These are phyloP conservation scores for Gyrodon lividus DNA, from an alignment of 768 basidiomycete genomes.

Conservation along the genomic window DNA sequence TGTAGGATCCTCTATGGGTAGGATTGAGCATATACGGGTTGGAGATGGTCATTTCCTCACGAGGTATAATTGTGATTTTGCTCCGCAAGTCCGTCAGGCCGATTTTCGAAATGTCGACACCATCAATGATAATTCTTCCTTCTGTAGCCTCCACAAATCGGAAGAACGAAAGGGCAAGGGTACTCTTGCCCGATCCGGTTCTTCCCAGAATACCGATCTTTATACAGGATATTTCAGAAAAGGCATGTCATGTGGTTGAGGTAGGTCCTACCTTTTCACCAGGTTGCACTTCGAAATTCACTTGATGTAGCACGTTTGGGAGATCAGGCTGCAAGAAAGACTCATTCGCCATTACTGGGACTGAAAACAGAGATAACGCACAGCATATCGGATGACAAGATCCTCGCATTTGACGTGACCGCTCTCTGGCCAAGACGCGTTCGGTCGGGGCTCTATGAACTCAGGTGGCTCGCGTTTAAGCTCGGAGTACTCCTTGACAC, in stretches of 20 bases:
- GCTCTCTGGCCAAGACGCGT: slow-evolving; percentile 71
- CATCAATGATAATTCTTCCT: slow-evolving; percentile 75
- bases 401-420: slow-evolving; percentile 72
- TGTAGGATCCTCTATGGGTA: slow-evolving; percentile 74
- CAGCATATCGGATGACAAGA: slow-evolving; percentile 76
- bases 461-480: slow-evolving; percentile 76
- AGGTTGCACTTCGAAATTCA: slow-evolving; percentile 71
- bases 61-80: slow-evolving; percentile 73
- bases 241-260: neutral
- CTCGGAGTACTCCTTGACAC: slow-evolving; percentile 90
- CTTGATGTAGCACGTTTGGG: slow-evolving; percentile 77
- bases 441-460: slow-evolving; percentile 82
- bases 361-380: slow-evolving; percentile 34
- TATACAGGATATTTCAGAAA: slow-evolving; percentile 2
- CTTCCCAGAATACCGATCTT: slow-evolving; percentile 72
- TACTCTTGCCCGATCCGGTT: slow-evolving; percentile 76
- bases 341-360: neutral
- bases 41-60: slow-evolving; percentile 36
- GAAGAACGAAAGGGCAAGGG: slow-evolving; percentile 83
- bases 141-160: slow-evolving; percentile 84
- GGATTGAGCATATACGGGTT: neutral
- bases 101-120: slow-evolving; percentile 73
- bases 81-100: slow-evolving; percentile 82
- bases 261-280: slow-evolving; percentile 63
- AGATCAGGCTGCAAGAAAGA: slow-evolving; percentile 63